Base-by-base conservation (phyloP, 225 moss, liverwort and hornwort genomes). In the Polytrichum commune region DNA sequence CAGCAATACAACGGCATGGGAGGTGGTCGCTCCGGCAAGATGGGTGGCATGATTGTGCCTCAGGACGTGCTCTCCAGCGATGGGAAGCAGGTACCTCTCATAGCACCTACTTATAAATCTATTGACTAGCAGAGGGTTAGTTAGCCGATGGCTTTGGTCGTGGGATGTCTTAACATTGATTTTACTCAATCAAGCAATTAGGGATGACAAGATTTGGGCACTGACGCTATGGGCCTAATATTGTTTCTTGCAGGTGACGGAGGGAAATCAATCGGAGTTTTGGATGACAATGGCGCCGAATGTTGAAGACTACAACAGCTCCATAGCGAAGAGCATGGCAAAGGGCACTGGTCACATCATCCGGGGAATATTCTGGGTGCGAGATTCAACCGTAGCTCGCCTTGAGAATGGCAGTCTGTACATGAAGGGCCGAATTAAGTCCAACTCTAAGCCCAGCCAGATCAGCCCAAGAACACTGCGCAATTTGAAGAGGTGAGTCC, bases 251-350 rank as follows among this genome's bases (percentile, higher is more conserved):
- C 46, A 86, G 86, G 65, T 83, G 66, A 79, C 80, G 55, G 93
- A 93, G 57, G 85, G 79, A 64, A 85, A 75, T 9, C 88, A 90
- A 58, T 83, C 89, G 5, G 91, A 89, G 54, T 95, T 95, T 35
- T 95, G 95, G 93, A 93, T 75, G 27, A 95, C 95, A 0, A 78
- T 96, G 65, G 93, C 96, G 1, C 96, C 96, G 35, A 93, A 92
- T 63, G 96, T 96, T 70, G 87, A 90, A 32, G 96, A 96, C 20
- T 96, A 96, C 81, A 93, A 92, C 73, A 93, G 90, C 83, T 80
- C 19, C 26, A 60, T 89, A 25, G 86, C 96, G 1, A 88, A 86
- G 82, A 71, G 86, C 20, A 96, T 96, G 79, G 96, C 93, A 2
- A 80, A 73, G 23, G 92, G 93, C 60, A 90, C 93, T 4, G 96